Evolutionary conservation across 2,329 filamentous ascomycete genomes (phyloP).

Genomic region (Pleomassaria siparia): DNA sequence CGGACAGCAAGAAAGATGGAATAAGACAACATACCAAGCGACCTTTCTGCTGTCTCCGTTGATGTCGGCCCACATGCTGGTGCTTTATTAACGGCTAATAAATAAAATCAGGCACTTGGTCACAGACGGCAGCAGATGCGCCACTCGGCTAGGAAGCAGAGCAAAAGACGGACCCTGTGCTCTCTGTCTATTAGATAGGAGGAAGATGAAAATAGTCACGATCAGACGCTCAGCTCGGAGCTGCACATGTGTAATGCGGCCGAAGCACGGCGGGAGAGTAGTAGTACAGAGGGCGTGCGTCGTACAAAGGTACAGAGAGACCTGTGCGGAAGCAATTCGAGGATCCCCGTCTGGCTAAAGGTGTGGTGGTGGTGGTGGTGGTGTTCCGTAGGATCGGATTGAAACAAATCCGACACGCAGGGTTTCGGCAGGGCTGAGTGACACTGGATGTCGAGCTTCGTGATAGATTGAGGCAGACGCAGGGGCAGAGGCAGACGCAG

Average conservation of each 20-base stretch:
- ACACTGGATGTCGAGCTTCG: background rate
- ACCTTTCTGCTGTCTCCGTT: constrained; percentile 74
- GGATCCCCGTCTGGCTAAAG: constrained; percentile 7
- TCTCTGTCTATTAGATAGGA: constrained; percentile 16
- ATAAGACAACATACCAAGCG: constrained; percentile 62
- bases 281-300: constrained; percentile 7
- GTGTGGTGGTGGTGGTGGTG: too few relatives aligned
- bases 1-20: background rate
- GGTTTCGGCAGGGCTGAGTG: constrained; percentile 2
- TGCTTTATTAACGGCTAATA: constrained; percentile 34
- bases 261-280: constrained; percentile 29
- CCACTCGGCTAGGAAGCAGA: constrained; percentile 11
- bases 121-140: constrained; percentile 19
- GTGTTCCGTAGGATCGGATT: constrained; percentile 1
- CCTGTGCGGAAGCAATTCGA: constrained; percentile 6
- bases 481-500: too few relatives aligned
- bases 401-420: background rate
- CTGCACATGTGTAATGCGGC: constrained; percentile 32
- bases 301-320: background rate
- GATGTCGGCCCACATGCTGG: constrained; percentile 60
- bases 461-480: constrained; percentile 7
- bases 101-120: constrained; percentile 31
- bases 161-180: constrained; percentile 16
- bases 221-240: constrained; percentile 9
- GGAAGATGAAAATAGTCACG: constrained; percentile 20